These are phyloP conservation scores for Apophysomyces trapeziformis DNA, from an alignment of 371 early-diverging fungal species.

Conservation along the genomic window DNA sequence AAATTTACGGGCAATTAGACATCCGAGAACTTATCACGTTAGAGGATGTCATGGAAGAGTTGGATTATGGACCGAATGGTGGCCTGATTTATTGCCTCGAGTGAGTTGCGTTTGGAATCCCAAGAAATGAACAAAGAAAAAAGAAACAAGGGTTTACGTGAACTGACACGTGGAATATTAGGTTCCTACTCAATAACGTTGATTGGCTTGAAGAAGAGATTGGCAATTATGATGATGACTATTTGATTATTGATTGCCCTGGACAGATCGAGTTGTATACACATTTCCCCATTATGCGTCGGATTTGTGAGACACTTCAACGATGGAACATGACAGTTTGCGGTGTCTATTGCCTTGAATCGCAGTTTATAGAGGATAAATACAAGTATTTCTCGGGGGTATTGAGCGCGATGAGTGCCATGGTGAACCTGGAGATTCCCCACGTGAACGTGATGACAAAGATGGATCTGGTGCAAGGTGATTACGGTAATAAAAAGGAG, in stretches of 20 bases:
- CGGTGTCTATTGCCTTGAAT: constrained; percentile 94
- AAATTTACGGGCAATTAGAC: constrained; percentile 51
- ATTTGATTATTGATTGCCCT: constrained; percentile 99
- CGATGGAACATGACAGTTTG: constrained; percentile 77
- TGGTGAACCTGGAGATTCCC: constrained; percentile 95
- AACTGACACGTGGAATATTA: constrained; percentile 15
- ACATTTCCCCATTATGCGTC: constrained; percentile 94
- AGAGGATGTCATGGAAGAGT: constrained; percentile 98
- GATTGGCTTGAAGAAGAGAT: constrained; percentile 97
- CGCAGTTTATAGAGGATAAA: constrained; percentile 93
- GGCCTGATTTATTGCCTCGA: constrained; percentile 97
- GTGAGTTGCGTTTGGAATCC: constrained; percentile 35
- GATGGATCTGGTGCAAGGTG: constrained; percentile 87
- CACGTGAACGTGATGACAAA: constrained; percentile 98
- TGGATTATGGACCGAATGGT: constrained; percentile 98
- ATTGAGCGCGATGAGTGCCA: constrained; percentile 90
- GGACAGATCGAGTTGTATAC: constrained; percentile 99
- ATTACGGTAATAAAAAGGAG: constrained; percentile 42
- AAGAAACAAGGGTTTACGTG: background rate
- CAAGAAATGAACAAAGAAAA: no score
- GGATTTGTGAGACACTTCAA: constrained; percentile 74
- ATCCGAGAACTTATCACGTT: constrained; percentile 95
- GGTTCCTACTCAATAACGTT: constrained; percentile 89
- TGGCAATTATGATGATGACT: constrained; percentile 91
- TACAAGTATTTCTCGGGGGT: constrained; percentile 96